Conservation (phyloP, 2,329 filamentous ascomycete species). For the Ceratocystis diversiconidia region DNA sequence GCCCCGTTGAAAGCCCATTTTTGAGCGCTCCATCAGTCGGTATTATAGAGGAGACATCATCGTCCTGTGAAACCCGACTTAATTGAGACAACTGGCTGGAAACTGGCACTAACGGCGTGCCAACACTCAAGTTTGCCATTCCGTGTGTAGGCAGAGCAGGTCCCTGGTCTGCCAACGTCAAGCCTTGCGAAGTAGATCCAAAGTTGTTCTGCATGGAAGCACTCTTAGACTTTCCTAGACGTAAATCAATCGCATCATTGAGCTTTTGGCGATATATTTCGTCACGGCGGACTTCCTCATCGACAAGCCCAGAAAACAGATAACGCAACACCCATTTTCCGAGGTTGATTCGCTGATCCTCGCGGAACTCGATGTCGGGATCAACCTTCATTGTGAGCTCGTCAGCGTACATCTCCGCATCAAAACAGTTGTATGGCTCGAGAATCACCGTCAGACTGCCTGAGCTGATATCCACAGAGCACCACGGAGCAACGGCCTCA, state of each 20-base stretch:
- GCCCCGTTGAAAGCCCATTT: slow-evolving; percentile 28
- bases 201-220: background rate
- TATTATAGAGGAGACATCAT: slow-evolving; percentile 61
- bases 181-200: slow-evolving; percentile 4
- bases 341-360: slow-evolving; percentile 92
- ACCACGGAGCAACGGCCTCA: slow-evolving; percentile 90
- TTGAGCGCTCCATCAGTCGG: slow-evolving; percentile 33
- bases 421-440: slow-evolving; percentile 91
- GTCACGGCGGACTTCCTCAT: slow-evolving; percentile 79
- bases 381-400: slow-evolving; percentile 60
- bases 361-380: slow-evolving; percentile 56
- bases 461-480: slow-evolving; percentile 83
- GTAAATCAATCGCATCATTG: slow-evolving; percentile 47
- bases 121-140: background rate
- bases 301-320: slow-evolving; percentile 75
- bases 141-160: background rate
- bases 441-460: slow-evolving; percentile 81
- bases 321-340: slow-evolving; percentile 94
- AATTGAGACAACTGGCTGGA: slow-evolving; percentile 32
- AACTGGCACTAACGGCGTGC: slow-evolving; percentile 23
- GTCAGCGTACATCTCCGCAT: slow-evolving; percentile 93
- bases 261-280: slow-evolving; percentile 56
- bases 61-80: slow-evolving; percentile 48
- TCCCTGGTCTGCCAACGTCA: background rate
- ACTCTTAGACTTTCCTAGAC: slow-evolving; percentile 36